A percentile compares a stretch with the other conserved stretches of the same genome.
These are phyloP conservation scores for Paragyromitra xinjiangensis DNA, from an alignment of 495 filamentous ascomycete genomes.

Conservation along the genomic window DNA sequence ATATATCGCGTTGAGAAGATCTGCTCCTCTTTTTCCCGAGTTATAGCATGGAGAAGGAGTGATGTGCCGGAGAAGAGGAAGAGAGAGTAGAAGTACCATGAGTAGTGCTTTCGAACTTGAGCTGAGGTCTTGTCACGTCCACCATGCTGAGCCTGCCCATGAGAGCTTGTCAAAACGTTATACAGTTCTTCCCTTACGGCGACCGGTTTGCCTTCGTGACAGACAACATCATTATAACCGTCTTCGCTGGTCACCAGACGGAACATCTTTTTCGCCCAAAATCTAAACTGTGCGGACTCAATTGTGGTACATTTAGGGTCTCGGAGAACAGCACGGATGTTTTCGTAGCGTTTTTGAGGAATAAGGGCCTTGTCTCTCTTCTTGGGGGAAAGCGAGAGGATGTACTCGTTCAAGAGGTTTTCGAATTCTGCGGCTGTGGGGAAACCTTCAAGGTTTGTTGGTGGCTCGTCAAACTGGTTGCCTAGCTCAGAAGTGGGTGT, in stretches of 20 bases:
- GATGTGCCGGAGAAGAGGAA: slow-evolving; percentile 6
- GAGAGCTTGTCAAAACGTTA: slow-evolving; percentile 67
- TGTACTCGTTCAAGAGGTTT: slow-evolving; percentile 65
- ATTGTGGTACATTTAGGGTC: slow-evolving; percentile 69
- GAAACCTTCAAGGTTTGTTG: slow-evolving; percentile 62
- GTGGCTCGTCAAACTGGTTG: slow-evolving; percentile 51
- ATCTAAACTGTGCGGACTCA: slow-evolving; percentile 69
- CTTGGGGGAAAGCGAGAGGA: slow-evolving; percentile 63
- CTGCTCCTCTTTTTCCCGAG: background rate
- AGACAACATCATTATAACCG: slow-evolving; percentile 63
- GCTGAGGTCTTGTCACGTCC: slow-evolving; percentile 70
- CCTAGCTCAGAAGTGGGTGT: slow-evolving; percentile 50
- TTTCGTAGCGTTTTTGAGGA: slow-evolving; percentile 65
- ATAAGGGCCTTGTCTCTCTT: slow-evolving; percentile 71
- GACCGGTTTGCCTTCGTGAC: slow-evolving; percentile 69
- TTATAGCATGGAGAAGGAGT: background rate
- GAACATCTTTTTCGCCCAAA: slow-evolving; percentile 72
- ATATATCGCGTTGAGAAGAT: background rate
- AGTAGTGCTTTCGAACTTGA: slow-evolving; percentile 67
- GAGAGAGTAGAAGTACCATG: slow-evolving; percentile 61
- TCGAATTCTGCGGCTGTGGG: slow-evolving; percentile 66
- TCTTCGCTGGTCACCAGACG: slow-evolving; percentile 62
- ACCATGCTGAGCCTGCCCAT: slow-evolving; percentile 68
- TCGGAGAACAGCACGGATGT: slow-evolving; percentile 65
- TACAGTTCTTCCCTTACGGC: slow-evolving; percentile 69